Evolutionary conservation across 169 alveolate species (phyloP).

Genomic region (Cyclospora cayetanensis): DNA sequence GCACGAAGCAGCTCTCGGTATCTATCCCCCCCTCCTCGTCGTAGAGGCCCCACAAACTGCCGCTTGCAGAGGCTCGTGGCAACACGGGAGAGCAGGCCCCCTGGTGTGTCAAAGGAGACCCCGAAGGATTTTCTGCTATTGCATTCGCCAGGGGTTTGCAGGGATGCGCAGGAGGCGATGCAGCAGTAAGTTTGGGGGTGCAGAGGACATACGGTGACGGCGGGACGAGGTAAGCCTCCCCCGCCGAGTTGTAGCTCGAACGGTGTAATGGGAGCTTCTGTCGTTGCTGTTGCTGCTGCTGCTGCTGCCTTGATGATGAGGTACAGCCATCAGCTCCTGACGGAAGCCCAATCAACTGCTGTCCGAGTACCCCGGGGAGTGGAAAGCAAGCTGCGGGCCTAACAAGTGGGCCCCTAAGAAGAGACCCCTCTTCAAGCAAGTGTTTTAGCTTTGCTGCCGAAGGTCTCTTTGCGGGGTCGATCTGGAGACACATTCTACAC

Average conservation of each 20-base stretch:
- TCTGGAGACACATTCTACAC: constrained; percentile 28
- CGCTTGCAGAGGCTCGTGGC: background rate
- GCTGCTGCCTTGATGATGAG: background rate
- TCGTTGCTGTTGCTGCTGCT: background rate
- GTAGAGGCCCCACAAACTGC: background rate
- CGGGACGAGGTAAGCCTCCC: background rate
- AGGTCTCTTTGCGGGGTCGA: constrained; percentile 20
- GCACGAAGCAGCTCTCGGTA: background rate
- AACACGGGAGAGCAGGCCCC: no score
- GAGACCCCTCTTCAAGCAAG: background rate
- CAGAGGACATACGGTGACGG: background rate
- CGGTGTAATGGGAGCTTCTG: no score
- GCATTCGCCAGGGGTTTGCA: background rate
- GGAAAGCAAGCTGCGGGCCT: background rate
- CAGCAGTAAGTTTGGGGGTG: background rate
- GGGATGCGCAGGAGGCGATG: background rate
- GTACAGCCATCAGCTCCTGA: background rate
- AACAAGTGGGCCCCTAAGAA: background rate
- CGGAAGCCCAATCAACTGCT: no score
- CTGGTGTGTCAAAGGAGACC: background rate
- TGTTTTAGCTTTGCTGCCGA: background rate
- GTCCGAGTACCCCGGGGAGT: background rate
- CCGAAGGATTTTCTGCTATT: background rate
- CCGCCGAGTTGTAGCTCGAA: no score
- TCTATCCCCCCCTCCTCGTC: background rate